Base-by-base conservation (phyloP, 805 yeast species). In the Candida takata region DNA sequence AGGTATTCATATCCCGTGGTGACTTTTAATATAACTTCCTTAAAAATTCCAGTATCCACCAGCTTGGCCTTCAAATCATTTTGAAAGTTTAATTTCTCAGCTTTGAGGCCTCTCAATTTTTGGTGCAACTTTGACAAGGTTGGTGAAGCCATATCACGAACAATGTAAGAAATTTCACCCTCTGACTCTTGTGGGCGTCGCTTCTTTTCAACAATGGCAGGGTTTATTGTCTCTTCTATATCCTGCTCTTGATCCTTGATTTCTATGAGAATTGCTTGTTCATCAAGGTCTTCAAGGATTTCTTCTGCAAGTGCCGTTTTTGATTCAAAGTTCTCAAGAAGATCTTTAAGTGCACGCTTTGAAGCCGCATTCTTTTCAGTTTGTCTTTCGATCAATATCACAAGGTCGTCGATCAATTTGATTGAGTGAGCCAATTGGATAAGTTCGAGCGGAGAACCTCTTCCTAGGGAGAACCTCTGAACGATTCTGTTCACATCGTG, bases 401-500 rank as follows among this genome's bases (percentile, higher is more conserved):
- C 40, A 3, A 74, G 52, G 3, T 59, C 56, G 6, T 54, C 54
- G n/a, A 63, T 53, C 1, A 43, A 40, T 10, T 53, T 49, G 3
- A 75, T 52, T 0, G 76, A 62, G 9, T 56, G 51, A 1, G 75
- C 69, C 7, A 72, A 44, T 10, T 65, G 60, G 3, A 71, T 41
- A 33, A 75, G 51, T 26, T 72, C 77, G 8, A 61, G 34, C 0
- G 72, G 66, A 15, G 61, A 62, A 1, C 71, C 69, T 27, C 62
- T 58, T 5, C 68, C 69, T 41, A 72, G 74, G 20, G 76, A 74
- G 29, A 68, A 63, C 29, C 78, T 62, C 43, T 81, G 79, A 1
- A 86, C 54, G 23, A 77, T 67, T 36, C 85, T 61, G 10, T 70
- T 67, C 17, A 84, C 60, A 54, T 82, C 86, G 2, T 74, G 67